These are phyloP conservation scores for Massariosphaeria phaeospora DNA, from an alignment of 495 filamentous ascomycete genomes.

Conservation along the genomic window DNA sequence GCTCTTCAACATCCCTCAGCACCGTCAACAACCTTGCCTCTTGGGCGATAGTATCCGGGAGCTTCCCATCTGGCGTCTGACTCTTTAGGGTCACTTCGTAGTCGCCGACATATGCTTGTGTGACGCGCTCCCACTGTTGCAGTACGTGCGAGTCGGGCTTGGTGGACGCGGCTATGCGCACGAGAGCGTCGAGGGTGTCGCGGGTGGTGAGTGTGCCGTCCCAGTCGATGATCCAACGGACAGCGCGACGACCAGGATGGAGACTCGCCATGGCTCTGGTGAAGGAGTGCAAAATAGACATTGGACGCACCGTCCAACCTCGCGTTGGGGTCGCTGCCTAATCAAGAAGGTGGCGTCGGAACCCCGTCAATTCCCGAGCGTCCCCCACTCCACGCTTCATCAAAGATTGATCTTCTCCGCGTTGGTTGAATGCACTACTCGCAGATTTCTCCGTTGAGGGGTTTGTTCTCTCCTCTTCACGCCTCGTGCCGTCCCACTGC, in stretches of 20 bases:
- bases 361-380: too few relatives aligned
- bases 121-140: background rate
- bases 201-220: conserved; percentile 40
- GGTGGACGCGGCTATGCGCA: conserved; percentile 17
- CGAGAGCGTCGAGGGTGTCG: conserved; percentile 37
- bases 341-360: too few relatives aligned
- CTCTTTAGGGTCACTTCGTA: background rate
- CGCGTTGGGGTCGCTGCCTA: too few relatives aligned
- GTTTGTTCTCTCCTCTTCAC: too few relatives aligned
- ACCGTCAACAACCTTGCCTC: conserved; percentile 7
- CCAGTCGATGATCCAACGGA: conserved; percentile 40
- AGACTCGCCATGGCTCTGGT: too few relatives aligned
- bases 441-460: too few relatives aligned
- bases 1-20: conserved; percentile 10
- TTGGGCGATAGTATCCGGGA: background rate
- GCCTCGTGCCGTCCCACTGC: too few relatives aligned
- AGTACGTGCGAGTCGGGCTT: background rate
- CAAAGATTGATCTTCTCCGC: too few relatives aligned
- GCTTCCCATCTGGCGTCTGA: background rate
- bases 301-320: too few relatives aligned
- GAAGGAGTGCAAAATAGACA: too few relatives aligned
- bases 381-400: too few relatives aligned
- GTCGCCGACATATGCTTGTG: conserved; percentile 7
- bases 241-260: background rate
- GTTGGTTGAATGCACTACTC: too few relatives aligned